Base-by-base conservation (phyloP, 192 early-diverging fungal species). In the Coemansia sp. region DNA sequence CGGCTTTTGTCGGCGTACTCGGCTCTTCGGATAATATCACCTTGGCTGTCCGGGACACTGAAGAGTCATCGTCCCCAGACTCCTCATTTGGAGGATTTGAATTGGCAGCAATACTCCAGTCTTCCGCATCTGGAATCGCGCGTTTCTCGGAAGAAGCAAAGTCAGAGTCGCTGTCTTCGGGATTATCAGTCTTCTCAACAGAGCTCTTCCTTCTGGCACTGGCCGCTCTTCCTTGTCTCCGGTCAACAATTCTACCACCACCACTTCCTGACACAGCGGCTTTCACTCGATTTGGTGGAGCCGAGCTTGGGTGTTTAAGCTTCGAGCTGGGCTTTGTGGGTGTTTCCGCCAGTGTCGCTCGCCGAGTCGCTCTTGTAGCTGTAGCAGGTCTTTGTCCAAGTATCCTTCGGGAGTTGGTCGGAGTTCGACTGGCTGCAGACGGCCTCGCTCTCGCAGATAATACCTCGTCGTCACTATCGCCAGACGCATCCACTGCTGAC, bases 281-380 rank as follows among this genome's bases (percentile, higher is more conserved):
- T 38, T 53, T 74, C 8, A 45, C 63, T 19, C 63, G 73, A 13
- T 50, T 64, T 6, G 50, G 43, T 13, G 67, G 67, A 22, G 68
- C 63, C 1, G 67, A 56, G 39, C 32, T 39, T 0, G 67, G 37
- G 14, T 49, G 11, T 44, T 62, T 62, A 6, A 40, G 20, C 49
- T 17, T 56, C 16, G 39, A 25, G 7, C 22, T 16, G 32, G 65
- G 43, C 42, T 67, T 67, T 57, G 65, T 57, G 7, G 65, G 65
- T 9, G 54, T 58, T 14, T 44, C 55, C 44, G 56, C 7, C 4
- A 59, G 38, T 38, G 57, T 41, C 12, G 57, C 13, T 40, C 57
- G 57, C 57, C 57, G 32, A 39, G 57, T 37, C 14, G 37, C 5
- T 65, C 63, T 53, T 17, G 39, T 19, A 59, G 25, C 51, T 12